These are phyloP conservation scores for Drechmeria coniospora DNA, from an alignment of 2,329 filamentous ascomycete species.

Conservation along the genomic window DNA sequence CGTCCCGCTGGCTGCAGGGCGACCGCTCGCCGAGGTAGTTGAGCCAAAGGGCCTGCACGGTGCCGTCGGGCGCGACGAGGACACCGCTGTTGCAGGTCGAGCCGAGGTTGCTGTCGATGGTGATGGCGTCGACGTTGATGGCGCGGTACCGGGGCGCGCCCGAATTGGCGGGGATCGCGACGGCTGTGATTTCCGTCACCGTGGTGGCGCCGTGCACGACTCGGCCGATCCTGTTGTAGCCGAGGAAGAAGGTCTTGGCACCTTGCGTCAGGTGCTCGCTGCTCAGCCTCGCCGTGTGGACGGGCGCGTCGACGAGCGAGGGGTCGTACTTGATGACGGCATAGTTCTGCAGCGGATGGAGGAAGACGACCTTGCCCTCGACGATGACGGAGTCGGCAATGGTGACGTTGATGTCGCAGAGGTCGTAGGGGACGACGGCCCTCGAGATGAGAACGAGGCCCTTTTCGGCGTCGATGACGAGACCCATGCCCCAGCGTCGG, in stretches of 20 bases:
- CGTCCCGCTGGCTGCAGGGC: conserved; percentile 65
- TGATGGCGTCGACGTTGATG: conserved; percentile 92
- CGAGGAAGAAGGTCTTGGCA: conserved; percentile 87
- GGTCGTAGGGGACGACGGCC: conserved; percentile 87
- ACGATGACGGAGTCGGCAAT: conserved; percentile 95
- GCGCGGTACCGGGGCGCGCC: conserved; percentile 85
- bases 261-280: conserved; percentile 77
- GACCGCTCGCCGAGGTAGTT: conserved; percentile 89
- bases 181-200: conserved; percentile 93
- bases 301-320: conserved; percentile 79
- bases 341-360: conserved; percentile 95
- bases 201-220: conserved; percentile 89
- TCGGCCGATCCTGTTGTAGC: conserved; percentile 91
- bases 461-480: conserved; percentile 95
- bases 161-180: conserved; percentile 87
- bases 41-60: conserved; percentile 89
- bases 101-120: conserved; percentile 83
- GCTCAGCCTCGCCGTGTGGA: conserved; percentile 75
- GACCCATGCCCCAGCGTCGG: conserved; percentile 83
- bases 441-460: conserved; percentile 87
- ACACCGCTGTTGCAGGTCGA: conserved; percentile 91
- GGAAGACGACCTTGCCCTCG: conserved; percentile 83
- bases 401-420: conserved; percentile 91
- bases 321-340: conserved; percentile 92
- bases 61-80: conserved; percentile 74